Evolutionary conservation across 345 rosid species (phyloP).

Genomic region (Trapa incisa): DNA sequence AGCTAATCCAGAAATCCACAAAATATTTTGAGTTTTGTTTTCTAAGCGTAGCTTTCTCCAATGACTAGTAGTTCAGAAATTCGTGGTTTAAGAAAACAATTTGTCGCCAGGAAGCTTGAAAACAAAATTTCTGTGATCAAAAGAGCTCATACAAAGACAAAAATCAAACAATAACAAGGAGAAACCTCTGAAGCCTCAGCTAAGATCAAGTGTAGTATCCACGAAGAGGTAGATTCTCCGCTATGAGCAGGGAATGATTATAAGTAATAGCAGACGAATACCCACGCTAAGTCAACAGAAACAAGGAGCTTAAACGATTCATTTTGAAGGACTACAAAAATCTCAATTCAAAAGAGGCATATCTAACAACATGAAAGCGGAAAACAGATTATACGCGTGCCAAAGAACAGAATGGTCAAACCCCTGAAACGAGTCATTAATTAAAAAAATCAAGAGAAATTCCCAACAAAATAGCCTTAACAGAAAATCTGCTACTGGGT

Average conservation of each 20-base stretch:
- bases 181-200: too few species aligned
- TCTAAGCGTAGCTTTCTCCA: background rate
- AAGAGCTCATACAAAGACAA: background rate
- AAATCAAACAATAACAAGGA: too few species aligned
- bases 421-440: background rate
- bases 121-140: background rate
- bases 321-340: background rate
- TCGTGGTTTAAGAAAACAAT: too few species aligned
- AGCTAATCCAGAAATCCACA: background rate
- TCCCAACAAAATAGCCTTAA: background rate
- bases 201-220: too few species aligned
- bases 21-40: background rate
- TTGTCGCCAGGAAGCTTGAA: background rate
- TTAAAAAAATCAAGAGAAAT: background rate
- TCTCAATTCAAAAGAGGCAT: background rate
- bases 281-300: background rate
- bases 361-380: background rate
- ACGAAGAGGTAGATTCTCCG: too few species aligned
- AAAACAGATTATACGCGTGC: background rate
- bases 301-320: background rate
- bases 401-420: background rate
- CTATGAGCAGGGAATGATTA: background rate
- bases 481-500: background rate
- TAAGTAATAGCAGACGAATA: background rate
- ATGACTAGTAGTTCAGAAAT: background rate